Evolutionary conservation across 2,329 filamentous ascomycete genomes (phyloP).

Genomic region (Venturia effusa): DNA sequence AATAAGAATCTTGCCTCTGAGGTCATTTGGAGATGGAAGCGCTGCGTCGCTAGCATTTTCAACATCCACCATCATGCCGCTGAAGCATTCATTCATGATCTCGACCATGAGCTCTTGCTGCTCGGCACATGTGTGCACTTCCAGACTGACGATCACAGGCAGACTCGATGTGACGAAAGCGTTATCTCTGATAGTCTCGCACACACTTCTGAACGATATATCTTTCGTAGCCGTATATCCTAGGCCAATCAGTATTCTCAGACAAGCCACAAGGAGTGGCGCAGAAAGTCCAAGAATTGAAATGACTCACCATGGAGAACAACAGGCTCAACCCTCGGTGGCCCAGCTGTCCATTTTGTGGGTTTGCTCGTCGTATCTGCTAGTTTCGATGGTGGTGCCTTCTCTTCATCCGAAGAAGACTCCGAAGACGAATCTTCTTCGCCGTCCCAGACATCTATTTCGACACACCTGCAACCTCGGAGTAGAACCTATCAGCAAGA

Average conservation of each 20-base stretch:
- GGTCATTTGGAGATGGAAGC: constrained; percentile 50
- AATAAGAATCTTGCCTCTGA: constrained; percentile 63
- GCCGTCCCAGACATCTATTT: constrained; percentile 92
- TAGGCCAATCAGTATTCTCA: constrained; percentile 10
- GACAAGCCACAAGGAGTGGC: not conserved
- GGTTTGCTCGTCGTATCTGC: not conserved
- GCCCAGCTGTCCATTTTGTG: not conserved
- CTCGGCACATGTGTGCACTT: constrained; percentile 71
- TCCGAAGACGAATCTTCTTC: constrained; percentile 21
- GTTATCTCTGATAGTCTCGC: constrained; percentile 63
- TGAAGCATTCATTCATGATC: constrained; percentile 88
- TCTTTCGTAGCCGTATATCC: constrained; percentile 71
- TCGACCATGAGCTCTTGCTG: constrained; percentile 90
- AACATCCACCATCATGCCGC: constrained; percentile 51
- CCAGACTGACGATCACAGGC: constrained; percentile 83
- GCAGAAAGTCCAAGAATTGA: not conserved
- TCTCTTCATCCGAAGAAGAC: constrained; percentile 10
- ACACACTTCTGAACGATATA: constrained; percentile 81
- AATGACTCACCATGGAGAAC: constrained; percentile 59
- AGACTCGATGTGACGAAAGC: constrained; percentile 64
- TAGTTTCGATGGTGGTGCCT: not conserved
- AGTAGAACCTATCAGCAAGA: constrained; percentile 48
- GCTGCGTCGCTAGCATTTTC: constrained; percentile 42
- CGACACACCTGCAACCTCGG: constrained; percentile 76
- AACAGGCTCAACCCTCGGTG: constrained; percentile 52